phyloP scores from a whole-genome alignment of 768 basidiomycete genomes.

The Naganishia vishniacii region DNA sequence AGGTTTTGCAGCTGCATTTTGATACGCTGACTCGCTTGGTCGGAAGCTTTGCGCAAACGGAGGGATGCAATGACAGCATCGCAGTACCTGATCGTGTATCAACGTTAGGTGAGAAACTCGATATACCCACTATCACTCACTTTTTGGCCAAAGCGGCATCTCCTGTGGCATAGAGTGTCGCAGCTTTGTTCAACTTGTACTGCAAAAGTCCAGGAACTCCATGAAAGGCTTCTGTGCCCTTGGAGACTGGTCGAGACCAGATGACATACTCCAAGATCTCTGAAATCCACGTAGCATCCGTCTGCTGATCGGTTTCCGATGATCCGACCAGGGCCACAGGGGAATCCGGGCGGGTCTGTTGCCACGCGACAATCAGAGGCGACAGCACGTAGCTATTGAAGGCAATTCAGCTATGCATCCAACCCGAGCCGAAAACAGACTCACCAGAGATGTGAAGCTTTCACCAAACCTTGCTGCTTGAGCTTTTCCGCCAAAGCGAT shows the following conservation, averaged over 20 bases:
- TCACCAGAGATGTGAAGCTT: constrained; percentile 89
- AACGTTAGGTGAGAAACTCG: constrained; percentile 7
- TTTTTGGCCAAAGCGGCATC: constrained; percentile 68
- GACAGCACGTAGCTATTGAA: constrained; percentile 72
- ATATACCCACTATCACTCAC: constrained; percentile 50
- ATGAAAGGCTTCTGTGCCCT: constrained; percentile 78
- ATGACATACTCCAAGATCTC: constrained; percentile 89
- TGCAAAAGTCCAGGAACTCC: constrained; percentile 83
- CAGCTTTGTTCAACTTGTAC: constrained; percentile 75
- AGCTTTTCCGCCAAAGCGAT: constrained; percentile 81
- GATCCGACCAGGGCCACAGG: constrained; percentile 45
- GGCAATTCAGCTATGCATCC: constrained; percentile 18
- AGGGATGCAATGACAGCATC: constrained; percentile 70
- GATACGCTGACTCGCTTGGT: constrained; percentile 13
- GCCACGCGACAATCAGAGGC: constrained; percentile 66
- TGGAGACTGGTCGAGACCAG: constrained; percentile 63
- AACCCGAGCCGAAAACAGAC: constrained; percentile 39
- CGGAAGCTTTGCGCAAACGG: constrained; percentile 46
- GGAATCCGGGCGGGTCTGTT: background rate
- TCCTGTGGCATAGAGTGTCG: constrained; percentile 71
- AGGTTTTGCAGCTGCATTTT: constrained; percentile 54
- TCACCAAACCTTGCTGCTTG: constrained; percentile 62
- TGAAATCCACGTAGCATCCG: constrained; percentile 67
- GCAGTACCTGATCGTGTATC: constrained; percentile 65
- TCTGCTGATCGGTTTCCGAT: constrained; percentile 1